These are phyloP conservation scores for Zasmidium citrigriseum DNA, from an alignment of 2,329 filamentous ascomycete species.

Conservation along the genomic window DNA sequence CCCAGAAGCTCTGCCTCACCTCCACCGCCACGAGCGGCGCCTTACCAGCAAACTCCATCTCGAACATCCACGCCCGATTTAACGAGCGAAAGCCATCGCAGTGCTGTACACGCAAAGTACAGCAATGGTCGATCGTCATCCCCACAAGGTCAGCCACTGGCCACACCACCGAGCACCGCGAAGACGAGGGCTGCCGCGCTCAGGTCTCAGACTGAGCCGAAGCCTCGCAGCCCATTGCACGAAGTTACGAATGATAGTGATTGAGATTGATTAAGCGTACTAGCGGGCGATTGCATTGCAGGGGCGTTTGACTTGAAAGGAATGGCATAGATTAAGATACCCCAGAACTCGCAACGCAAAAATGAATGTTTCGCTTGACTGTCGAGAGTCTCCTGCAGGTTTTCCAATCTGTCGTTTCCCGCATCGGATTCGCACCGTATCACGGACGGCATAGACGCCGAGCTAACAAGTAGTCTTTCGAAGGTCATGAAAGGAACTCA, in stretches of 20 bases:
- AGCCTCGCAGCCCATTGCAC: conserved; percentile 24
- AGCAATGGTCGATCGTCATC: conserved; percentile 4
- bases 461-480: too few species aligned
- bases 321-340: conserved; percentile 1
- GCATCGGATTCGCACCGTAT: too few species aligned
- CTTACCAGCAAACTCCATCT: conserved; percentile 27
- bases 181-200: conserved; percentile 17
- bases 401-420: too few species aligned
- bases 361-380: too few species aligned
- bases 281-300: not conserved
- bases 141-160: conserved; percentile 4
- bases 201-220: conserved; percentile 21
- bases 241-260: conserved; percentile 9
- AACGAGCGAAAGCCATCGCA: conserved; percentile 18
- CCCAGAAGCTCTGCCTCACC: conserved; percentile 12
- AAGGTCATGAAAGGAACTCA: too few species aligned
- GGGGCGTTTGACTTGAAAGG: not conserved
- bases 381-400: too few species aligned
- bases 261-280: not conserved
- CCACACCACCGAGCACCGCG: conserved; percentile 22
- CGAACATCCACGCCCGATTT: conserved; percentile 22
- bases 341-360: not conserved
- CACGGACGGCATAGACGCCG: too few species aligned
- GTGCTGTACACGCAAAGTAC: conserved; percentile 16
- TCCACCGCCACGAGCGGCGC: conserved; percentile 12